Evolutionary conservation across 2,329 filamentous ascomycete genomes (phyloP), one percentile per base, ranked within the genome.

Genomic region (Aspergillus cejpii): DNA sequence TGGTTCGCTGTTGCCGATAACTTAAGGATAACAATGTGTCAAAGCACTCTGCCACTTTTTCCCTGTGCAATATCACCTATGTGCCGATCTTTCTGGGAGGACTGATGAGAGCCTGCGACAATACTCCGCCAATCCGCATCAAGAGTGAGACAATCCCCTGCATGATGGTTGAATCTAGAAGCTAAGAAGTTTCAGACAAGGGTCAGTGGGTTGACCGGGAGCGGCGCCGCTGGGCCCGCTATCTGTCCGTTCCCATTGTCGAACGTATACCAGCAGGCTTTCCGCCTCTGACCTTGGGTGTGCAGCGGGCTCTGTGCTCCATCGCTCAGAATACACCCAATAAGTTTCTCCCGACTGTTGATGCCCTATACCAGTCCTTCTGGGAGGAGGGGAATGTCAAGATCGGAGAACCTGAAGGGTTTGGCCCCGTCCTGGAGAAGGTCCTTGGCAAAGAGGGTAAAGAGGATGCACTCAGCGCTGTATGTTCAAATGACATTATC

Each of bases 11-110:
- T 6, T 34, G 8, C 42, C 34, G n/a, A 33, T n/a, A 14, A 14
- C 27, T 8, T 4, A 6, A 41, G 41, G 17, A 45, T 41, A 33
- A 31, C 6, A 20, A 27, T 21, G 8, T 5, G 23, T 7, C 11
- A 15, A 51, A 81, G 78, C 72, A 78, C 51, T 78, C 76, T 14
- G 68, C 76, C 1, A 65, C 72, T 5, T 82, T 83, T 62, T 67
- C 73, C 44, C 61, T 70, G 55, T 74, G 74, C 58, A 69, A 80
- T 6, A 65, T 80, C 33, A 75, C 65, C 10, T 81, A 78, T 55
- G 61, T 79, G 6, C 80, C 80, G 6, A 75, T 83, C 42, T 73
- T 82, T 41, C 68, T 82, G 0, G 77, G 77, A 3, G 79, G 78
- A 0, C 60, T 83, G 41, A 79, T 83, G 73, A 74, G 80, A 44